Percentiles rank a stretch among this genome's conserved stretches.
Evolutionary conservation across 257 asterid species (phyloP).

Genomic region (Avicennia marina): DNA sequence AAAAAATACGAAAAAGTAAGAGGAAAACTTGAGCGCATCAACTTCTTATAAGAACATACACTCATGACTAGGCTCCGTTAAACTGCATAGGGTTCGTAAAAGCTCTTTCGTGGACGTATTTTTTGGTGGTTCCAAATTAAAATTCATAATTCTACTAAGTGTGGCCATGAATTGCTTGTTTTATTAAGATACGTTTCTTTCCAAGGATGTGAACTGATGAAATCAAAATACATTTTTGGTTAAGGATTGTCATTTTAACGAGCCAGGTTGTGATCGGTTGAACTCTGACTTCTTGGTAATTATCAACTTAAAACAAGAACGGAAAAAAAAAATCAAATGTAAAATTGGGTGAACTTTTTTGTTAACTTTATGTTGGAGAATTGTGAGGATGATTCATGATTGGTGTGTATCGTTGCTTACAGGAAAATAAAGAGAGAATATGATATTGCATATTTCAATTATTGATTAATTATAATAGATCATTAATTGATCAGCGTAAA

Average conservation of each 20-base stretch:
- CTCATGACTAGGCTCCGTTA: too few relatives aligned
- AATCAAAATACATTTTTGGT: constrained; percentile 18
- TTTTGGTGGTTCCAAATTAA: constrained; percentile 33
- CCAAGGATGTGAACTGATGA: constrained; percentile 32
- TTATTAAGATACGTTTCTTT: constrained; percentile 33
- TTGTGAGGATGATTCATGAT: neutral
- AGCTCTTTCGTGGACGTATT: constrained; percentile 24
- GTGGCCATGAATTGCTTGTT: constrained; percentile 40
- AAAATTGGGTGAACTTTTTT: neutral
- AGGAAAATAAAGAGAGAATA: neutral
- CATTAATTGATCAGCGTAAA: too few relatives aligned
- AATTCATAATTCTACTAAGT: constrained; percentile 37
- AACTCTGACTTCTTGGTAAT: neutral
- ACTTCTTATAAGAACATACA: too few relatives aligned
- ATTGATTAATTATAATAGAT: neutral
- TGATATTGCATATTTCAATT: neutral
- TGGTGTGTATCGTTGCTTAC: neutral
- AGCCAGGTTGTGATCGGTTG: neutral
- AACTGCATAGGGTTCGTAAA: too few relatives aligned
- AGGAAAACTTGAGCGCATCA: too few relatives aligned
- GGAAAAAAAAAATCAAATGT: neutral
- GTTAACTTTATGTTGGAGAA: neutral
- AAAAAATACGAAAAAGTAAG: too few relatives aligned
- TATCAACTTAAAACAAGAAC: neutral
- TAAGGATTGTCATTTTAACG: neutral